Percentiles rank a stretch among this genome's conserved stretches.
Conservation (phyloP, 768 basidiomycete genomes). For the Tulasnella sp. region DNA sequence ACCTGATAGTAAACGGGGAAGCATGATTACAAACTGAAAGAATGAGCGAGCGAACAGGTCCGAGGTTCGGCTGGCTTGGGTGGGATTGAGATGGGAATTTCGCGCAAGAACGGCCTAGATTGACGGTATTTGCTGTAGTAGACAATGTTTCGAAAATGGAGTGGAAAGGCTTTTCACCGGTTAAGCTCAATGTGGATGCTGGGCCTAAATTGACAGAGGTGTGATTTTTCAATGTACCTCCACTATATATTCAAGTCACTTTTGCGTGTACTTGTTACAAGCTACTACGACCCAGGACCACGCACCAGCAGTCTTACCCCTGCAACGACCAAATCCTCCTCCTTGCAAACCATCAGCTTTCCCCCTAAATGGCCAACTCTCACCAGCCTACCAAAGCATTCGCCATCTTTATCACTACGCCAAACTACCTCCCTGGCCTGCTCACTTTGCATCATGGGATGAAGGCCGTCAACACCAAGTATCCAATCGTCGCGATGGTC, state of each 20-base stretch:
- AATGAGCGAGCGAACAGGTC: background rate
- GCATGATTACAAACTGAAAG: background rate
- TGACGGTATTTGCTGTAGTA: too few relatives aligned
- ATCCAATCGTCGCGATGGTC: slow-evolving; percentile 72
- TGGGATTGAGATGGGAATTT: background rate
- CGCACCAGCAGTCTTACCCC: too few relatives aligned
- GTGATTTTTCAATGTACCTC: too few relatives aligned
- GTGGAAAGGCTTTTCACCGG: too few relatives aligned
- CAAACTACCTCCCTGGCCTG: slow-evolving; percentile 46
- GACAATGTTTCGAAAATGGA: too few relatives aligned
- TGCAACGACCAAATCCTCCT: too few relatives aligned
- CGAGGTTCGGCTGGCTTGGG: background rate
- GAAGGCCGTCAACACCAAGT: slow-evolving; percentile 42
- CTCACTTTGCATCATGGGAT: slow-evolving; percentile 51
- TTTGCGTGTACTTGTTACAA: too few relatives aligned
- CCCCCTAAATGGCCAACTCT: slow-evolving; percentile 4
- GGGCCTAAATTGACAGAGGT: too few relatives aligned
- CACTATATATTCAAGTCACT: too few relatives aligned
- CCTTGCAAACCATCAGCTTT: too few relatives aligned
- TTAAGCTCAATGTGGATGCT: too few relatives aligned
- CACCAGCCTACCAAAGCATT: slow-evolving; percentile 35
- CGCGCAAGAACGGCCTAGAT: background rate
- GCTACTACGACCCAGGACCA: too few relatives aligned
- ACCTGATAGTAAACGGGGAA: background rate
- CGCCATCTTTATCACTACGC: slow-evolving; percentile 66